Percentiles rank a stretch among this genome's conserved stretches.
Evolutionary conservation across 176 grass and related monocot genomes (phyloP).

Genomic region (Zea luxurians): DNA sequence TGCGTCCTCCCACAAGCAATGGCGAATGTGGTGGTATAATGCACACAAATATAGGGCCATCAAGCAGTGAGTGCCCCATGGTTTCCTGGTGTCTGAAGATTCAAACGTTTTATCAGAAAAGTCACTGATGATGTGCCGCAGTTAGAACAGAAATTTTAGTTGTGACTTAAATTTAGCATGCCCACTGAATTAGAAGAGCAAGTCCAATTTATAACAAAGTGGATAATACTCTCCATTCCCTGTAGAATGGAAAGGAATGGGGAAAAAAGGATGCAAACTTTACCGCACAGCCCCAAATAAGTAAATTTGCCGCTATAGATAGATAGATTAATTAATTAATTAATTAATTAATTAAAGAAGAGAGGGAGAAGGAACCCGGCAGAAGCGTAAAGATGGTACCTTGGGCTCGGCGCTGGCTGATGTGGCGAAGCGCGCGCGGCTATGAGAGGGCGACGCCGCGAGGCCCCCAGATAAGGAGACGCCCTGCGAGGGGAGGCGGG

Average conservation of each 20-base stretch:
- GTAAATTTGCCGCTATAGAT: not conserved
- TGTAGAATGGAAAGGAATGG: too few species aligned
- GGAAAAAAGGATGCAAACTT: not conserved
- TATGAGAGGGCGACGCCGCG: constrained; percentile 3
- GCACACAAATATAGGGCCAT: not conserved
- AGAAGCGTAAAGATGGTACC: constrained; percentile 2
- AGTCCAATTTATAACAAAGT: not conserved
- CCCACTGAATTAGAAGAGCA: not conserved
- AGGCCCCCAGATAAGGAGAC: constrained; percentile 20
- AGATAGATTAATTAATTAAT: too few species aligned
- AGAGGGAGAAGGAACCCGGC: not conserved
- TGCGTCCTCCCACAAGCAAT: not conserved
- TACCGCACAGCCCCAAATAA: not conserved
- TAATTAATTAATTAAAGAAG: not conserved
- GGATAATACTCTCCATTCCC: too few species aligned
- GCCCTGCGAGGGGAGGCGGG: constrained; percentile 21
- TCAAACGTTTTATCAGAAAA: not conserved
- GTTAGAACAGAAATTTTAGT: too few species aligned
- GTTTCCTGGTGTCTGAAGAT: not conserved
- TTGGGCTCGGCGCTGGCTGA: constrained; percentile 63
- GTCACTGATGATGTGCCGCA: not conserved
- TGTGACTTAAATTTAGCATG: not conserved
- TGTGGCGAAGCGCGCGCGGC: constrained; percentile 49
- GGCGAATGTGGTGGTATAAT: not conserved
- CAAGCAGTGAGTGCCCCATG: not conserved